A percentile compares a stretch with the other conserved stretches of the same genome.
Conservation (phyloP, 2,329 filamentous ascomycete species). For the Aspergillus sp. region DNA sequence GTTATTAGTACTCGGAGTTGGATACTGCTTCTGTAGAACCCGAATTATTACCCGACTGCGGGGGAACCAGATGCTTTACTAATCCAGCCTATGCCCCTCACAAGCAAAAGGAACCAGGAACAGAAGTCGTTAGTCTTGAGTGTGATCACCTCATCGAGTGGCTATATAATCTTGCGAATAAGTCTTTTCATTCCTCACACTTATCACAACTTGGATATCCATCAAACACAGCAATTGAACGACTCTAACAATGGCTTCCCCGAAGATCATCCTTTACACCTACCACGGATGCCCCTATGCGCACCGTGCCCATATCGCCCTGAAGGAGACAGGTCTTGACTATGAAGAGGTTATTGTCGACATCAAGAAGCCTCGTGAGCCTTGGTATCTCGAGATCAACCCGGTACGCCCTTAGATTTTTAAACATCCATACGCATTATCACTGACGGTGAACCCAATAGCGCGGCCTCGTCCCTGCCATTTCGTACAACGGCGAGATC, state of each 20-base stretch:
- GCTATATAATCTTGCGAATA: not conserved
- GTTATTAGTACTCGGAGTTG: conserved; percentile 4
- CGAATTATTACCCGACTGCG: conserved; percentile 10
- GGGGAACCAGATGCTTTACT: conserved; percentile 12
- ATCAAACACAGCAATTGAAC: not conserved
- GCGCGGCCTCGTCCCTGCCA: conserved; percentile 66
- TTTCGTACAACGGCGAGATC: conserved; percentile 63
- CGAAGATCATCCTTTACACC: conserved; percentile 62
- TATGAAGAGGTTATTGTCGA: conserved; percentile 70
- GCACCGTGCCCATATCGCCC: conserved; percentile 66
- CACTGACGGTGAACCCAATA: conserved; percentile 14
- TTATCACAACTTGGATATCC: conserved; percentile 1
- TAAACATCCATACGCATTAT: not conserved
- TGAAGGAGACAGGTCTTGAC: conserved; percentile 58
- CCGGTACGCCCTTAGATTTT: conserved; percentile 40
- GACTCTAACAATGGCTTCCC: conserved; percentile 20
- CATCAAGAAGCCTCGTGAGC: conserved; percentile 58
- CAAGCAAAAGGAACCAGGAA: not conserved
- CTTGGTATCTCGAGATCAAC: conserved; percentile 71
- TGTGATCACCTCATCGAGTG: not conserved
- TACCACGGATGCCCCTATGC: conserved; percentile 65
- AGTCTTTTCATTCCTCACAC: not conserved
- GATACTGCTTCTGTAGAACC: conserved; percentile 1
- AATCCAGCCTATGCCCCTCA: conserved; percentile 15
- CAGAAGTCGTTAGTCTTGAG: not conserved